Evolutionary conservation across 1,284 basidiomycete genomes (phyloP).

Genomic region (Boletellus deceptivus): DNA sequence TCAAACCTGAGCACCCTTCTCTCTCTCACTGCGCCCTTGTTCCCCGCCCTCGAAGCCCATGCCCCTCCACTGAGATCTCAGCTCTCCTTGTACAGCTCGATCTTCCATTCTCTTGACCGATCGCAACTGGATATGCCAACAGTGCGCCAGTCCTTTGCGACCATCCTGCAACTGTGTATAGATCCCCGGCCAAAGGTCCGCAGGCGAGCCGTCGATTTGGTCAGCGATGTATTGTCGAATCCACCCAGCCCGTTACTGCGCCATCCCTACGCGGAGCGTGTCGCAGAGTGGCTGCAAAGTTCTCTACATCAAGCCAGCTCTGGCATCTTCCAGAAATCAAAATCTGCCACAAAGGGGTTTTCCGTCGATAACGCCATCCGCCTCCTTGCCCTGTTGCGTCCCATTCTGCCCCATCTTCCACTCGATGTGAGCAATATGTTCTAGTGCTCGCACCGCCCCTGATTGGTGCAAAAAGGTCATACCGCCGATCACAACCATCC

Average conservation of each 20-base stretch:
- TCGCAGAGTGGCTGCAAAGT: constrained; percentile 75
- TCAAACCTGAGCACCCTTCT: constrained; percentile 64
- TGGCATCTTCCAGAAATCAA: constrained; percentile 58
- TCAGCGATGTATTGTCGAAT: constrained; percentile 70
- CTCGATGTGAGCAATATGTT: constrained; percentile 50
- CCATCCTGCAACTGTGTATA: constrained; percentile 77
- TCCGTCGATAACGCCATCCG: constrained; percentile 78
- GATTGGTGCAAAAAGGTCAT: constrained; percentile 52
- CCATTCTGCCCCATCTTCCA: constrained; percentile 61
- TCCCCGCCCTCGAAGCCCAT: constrained; percentile 62
- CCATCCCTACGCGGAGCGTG: constrained; percentile 85
- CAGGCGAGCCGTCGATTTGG: constrained; percentile 84
- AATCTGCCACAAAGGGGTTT: constrained; percentile 54
- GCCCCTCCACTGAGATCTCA: constrained; percentile 73
- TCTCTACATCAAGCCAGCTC: constrained; percentile 68
- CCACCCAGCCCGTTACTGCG: constrained; percentile 74
- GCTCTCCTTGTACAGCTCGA: constrained; percentile 66
- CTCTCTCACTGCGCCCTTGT: constrained; percentile 76
- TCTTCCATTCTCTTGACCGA: constrained; percentile 67
- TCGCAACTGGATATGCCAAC: constrained; percentile 67
- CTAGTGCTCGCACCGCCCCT: constrained; percentile 8
- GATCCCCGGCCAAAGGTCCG: constrained; percentile 95
- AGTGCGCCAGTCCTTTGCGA: constrained; percentile 75
- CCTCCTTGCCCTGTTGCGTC: constrained; percentile 73
- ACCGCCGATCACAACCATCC: constrained; percentile 61